Evolutionary conservation across 1,139 yeast genomes (phyloP).

Genomic region (Hyphopichia pseudoburtonii): DNA sequence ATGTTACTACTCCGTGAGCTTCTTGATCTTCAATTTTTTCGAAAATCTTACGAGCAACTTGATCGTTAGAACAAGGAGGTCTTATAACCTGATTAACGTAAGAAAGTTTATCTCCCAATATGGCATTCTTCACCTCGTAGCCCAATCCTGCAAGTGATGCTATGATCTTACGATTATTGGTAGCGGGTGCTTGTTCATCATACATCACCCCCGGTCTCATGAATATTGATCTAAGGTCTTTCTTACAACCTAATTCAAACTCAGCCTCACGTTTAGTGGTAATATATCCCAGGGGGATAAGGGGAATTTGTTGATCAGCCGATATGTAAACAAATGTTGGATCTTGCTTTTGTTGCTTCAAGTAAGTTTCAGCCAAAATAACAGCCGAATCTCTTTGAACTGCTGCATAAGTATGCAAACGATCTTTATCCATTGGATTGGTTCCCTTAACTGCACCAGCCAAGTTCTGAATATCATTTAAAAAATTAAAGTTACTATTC

Average conservation of each 20-base stretch:
- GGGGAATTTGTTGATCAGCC: slow-evolving; percentile 71
- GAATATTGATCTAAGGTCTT: slow-evolving; percentile 56
- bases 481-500: slow-evolving; percentile 39
- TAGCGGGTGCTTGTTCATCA: slow-evolving; percentile 45
- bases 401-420: slow-evolving; percentile 53
- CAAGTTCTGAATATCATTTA: slow-evolving; percentile 30
- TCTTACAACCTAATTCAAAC: slow-evolving; percentile 44
- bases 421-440: slow-evolving; percentile 55
- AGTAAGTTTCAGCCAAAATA: slow-evolving; percentile 56
- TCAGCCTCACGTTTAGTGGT: slow-evolving; percentile 80
- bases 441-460: slow-evolving; percentile 32
- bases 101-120: slow-evolving; percentile 26
- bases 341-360: slow-evolving; percentile 20
- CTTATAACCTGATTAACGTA: slow-evolving; percentile 51
- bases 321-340: slow-evolving; percentile 74
- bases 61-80: slow-evolving; percentile 68
- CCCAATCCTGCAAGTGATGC: slow-evolving; percentile 31
- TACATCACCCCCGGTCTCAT: slow-evolving; percentile 85
- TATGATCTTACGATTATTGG: slow-evolving; percentile 29
- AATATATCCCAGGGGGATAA: slow-evolving; percentile 69
- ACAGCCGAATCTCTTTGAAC: slow-evolving; percentile 73
- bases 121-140: slow-evolving; percentile 41
- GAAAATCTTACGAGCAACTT: slow-evolving; percentile 61
- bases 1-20: slow-evolving; percentile 56
- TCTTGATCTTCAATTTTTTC: slow-evolving; percentile 51